These are phyloP conservation scores for Vitis vinifera DNA, from an alignment of 164 flowering plant species.

Conservation along the genomic window ASM3070453v1 NC_081808.1:23377501-23378000, in stretches of 20 bases:
- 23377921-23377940: too few relatives aligned
- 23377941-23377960: too few relatives aligned
- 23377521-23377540: conserved; percentile 13
- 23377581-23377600: conserved; percentile 4
- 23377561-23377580: not conserved
- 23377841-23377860: too few relatives aligned
- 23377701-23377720: not conserved
- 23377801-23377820: not conserved
- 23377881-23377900: too few relatives aligned
- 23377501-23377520: conserved; percentile 84
- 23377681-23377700: conserved; percentile 24
- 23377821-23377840: not conserved
- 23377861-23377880: too few relatives aligned
- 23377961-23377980: too few relatives aligned
- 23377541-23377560: too few relatives aligned
- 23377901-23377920: too few relatives aligned
- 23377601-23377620: conserved; percentile 38
- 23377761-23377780: conserved; percentile 1
- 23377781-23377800: not conserved
- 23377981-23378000: too few relatives aligned
- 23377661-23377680: conserved; percentile 64
- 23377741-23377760: not conserved
- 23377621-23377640: conserved; percentile 76
- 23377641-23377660: conserved; percentile 67
- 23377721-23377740: not conserved